Evolutionary conservation across 495 filamentous ascomycete genomes (phyloP).

Genomic region (Cudoniella acicularis): DNA sequence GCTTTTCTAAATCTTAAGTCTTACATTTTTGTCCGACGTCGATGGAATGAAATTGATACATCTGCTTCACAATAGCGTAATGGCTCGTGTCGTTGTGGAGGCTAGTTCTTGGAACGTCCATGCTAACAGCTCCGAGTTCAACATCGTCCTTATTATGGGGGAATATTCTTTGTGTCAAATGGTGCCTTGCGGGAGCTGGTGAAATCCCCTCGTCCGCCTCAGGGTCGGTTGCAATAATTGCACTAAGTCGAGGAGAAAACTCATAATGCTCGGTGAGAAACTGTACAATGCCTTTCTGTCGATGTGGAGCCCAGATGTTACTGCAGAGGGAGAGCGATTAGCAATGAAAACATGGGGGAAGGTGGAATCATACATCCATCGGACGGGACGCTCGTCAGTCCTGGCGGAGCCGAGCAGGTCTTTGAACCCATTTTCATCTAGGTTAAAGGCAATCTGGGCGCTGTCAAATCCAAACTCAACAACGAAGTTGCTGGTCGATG

Average conservation of each 20-base stretch:
- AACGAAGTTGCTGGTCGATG: conserved; percentile 57
- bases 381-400: conserved; percentile 29
- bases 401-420: conserved; percentile 28
- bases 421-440: conserved; percentile 42
- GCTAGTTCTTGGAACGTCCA: conserved; percentile 6
- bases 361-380: conserved; percentile 62
- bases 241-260: conserved; percentile 63
- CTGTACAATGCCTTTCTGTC: conserved; percentile 52
- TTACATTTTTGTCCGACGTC: conserved; percentile 32
- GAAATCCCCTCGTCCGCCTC: not conserved
- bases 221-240: conserved; percentile 43
- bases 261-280: conserved; percentile 55
- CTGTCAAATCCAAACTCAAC: conserved; percentile 66
- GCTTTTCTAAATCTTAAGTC: not conserved
- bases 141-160: conserved; percentile 12
- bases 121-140: conserved; percentile 3
- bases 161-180: not conserved
- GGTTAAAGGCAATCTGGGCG: conserved; percentile 59
- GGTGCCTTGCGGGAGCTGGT: not conserved
- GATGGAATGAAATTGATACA: conserved; percentile 38
- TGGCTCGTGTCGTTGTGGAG: conserved; percentile 10
- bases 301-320: conserved; percentile 69
- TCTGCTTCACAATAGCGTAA: conserved; percentile 21
- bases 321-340: conserved; percentile 31
- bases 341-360: not conserved